Evolutionary conservation across 192 early-diverging fungal species (phyloP).

Genomic region (Backusella westeae): DNA sequence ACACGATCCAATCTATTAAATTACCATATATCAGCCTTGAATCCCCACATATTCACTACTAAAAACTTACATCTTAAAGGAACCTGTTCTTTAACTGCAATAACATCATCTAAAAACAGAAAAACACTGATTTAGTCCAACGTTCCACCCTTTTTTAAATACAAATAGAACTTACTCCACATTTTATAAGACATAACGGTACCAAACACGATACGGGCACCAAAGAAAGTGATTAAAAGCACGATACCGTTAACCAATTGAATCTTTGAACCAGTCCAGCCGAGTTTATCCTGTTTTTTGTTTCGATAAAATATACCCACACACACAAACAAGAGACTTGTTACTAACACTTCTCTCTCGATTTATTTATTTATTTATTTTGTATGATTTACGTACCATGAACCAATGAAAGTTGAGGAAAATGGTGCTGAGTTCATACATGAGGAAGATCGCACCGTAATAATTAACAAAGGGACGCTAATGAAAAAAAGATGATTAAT

Average conservation of each 20-base stretch:
- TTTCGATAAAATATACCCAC: not conserved
- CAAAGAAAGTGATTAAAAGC: conserved; percentile 73
- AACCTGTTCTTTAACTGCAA: conserved; percentile 25
- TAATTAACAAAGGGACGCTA: conserved; percentile 83
- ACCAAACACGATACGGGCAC: conserved; percentile 75
- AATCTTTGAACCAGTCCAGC: conserved; percentile 71
- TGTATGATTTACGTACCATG: conserved; percentile 33
- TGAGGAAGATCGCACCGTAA: conserved; percentile 83
- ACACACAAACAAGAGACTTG: not conserved
- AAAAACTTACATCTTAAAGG: conserved; percentile 25
- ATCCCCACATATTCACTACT: not conserved
- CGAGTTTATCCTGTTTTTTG: conserved; percentile 82
- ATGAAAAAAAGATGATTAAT: not conserved
- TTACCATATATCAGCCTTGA: not conserved
- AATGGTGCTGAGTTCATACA: conserved; percentile 90
- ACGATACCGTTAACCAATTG: conserved; percentile 86
- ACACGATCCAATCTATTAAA: conserved; percentile 35
- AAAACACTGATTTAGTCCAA: not conserved
- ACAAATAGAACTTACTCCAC: conserved; percentile 41
- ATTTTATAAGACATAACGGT: conserved; percentile 67
- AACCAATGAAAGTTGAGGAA: conserved; percentile 93
- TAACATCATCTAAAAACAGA: conserved; percentile 15
- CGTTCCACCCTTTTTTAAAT: not conserved
- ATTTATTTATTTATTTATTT: not conserved
- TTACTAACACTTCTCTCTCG: not conserved